Conservation (phyloP, 306 rosid species). For the Echinosophora koreensis region DNA sequence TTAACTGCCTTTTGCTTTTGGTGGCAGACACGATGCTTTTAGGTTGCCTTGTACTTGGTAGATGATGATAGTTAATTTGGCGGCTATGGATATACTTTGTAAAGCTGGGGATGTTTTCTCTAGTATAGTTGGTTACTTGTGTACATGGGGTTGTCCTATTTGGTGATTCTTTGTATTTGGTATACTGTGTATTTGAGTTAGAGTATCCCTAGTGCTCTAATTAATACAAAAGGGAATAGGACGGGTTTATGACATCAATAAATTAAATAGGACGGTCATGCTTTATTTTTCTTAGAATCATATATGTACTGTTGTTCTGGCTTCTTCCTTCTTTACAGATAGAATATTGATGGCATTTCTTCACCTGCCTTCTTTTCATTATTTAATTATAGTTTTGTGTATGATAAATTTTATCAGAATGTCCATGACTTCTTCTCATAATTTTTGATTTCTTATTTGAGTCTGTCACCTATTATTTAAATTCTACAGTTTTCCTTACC, state of each 20-base stretch:
- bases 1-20: too few relatives aligned
- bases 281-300: conserved; percentile 3
- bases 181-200: too few relatives aligned
- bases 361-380: conserved; percentile 19
- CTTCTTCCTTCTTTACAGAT: conserved; percentile 14
- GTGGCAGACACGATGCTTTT: too few relatives aligned
- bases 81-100: too few relatives aligned
- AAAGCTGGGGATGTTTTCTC: too few relatives aligned
- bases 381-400: conserved; percentile 5
- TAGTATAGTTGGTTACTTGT: too few relatives aligned
- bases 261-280: conserved; percentile 12
- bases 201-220: too few relatives aligned
- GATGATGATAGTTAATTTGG: too few relatives aligned
- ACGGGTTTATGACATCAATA: background rate
- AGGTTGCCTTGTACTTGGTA: too few relatives aligned
- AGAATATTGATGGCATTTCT: conserved; percentile 21
- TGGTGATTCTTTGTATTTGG: too few relatives aligned
- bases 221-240: too few relatives aligned
- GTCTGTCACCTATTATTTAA: background rate
- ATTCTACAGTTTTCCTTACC: conserved; percentile 29
- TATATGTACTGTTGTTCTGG: background rate
- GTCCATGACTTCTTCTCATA: background rate
- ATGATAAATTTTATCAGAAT: conserved; percentile 10
- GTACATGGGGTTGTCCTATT: too few relatives aligned
- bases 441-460: conserved; percentile 17